phyloP scores from a whole-genome alignment of 2,329 filamentous ascomycete genomes.

The Xenosphaeropsis pyriputrescens region DNA sequence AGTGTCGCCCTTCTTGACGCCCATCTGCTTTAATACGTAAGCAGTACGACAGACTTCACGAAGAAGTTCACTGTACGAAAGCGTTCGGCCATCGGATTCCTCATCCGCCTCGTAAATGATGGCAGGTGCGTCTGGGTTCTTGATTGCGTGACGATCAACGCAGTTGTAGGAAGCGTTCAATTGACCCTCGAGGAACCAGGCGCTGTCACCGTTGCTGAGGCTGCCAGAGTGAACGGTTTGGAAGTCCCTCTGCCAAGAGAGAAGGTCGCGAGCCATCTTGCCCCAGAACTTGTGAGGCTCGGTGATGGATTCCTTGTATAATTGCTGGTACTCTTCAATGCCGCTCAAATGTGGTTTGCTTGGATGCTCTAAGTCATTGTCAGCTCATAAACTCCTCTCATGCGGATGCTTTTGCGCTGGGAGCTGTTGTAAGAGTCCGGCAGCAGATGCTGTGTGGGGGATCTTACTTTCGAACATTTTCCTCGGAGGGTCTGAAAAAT shows the following conservation, averaged over 20 bases:
- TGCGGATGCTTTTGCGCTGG: neutral
- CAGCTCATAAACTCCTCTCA: constrained; percentile 6
- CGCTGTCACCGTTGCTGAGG: constrained; percentile 65
- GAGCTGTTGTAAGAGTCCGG: too few species aligned
- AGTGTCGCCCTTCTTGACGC: constrained; percentile 92
- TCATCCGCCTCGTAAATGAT: constrained; percentile 99
- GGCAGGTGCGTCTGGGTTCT: constrained; percentile 81
- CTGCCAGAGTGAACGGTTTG: constrained; percentile 72
- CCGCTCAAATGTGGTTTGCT: constrained; percentile 51
- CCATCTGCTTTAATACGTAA: constrained; percentile 84
- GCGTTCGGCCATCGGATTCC: constrained; percentile 67
- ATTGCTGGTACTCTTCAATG: constrained; percentile 50
- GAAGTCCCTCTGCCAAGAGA: constrained; percentile 86
- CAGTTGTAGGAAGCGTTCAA: constrained; percentile 97
- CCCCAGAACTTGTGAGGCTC: constrained; percentile 87
- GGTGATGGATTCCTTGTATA: constrained; percentile 76
- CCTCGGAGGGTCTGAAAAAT: constrained; percentile 38
- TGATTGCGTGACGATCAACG: constrained; percentile 90
- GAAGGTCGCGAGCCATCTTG: constrained; percentile 68
- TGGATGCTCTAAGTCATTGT: constrained; percentile 41
- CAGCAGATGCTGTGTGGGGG: neutral
- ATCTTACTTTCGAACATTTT: constrained; percentile 55
- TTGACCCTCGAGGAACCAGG: constrained; percentile 89
- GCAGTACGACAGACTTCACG: constrained; percentile 81
- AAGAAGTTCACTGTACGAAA: constrained; percentile 88